Evolutionary conservation across 805 yeast species (phyloP).

Genomic region (Yamadazyma phyllophila): DNA sequence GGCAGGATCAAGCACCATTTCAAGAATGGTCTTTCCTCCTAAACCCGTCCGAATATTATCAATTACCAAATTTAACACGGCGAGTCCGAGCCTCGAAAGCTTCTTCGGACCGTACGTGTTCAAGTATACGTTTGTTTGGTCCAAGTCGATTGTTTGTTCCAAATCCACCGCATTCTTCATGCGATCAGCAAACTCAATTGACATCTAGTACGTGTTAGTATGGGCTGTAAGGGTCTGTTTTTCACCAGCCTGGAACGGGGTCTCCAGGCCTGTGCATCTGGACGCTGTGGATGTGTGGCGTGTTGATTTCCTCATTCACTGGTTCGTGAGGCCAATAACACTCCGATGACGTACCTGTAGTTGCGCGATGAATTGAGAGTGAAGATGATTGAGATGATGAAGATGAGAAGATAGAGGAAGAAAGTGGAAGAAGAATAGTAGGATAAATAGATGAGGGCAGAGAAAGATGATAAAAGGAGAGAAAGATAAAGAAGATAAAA

Average conservation of each 20-base stretch:
- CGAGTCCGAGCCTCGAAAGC: conserved; percentile 71
- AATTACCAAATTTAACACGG: conserved; percentile 62
- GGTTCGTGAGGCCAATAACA: neutral
- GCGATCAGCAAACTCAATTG: conserved; percentile 14
- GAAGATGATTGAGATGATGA: too few species aligned
- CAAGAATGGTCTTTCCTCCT: conserved; percentile 72
- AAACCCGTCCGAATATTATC: conserved; percentile 70
- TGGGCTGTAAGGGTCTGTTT: conserved; percentile 23
- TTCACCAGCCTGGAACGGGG: conserved; percentile 22
- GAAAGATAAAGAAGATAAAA: too few species aligned
- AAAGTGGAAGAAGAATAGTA: too few species aligned
- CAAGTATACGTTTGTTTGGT: conserved; percentile 31
- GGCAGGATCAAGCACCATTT: conserved; percentile 56
- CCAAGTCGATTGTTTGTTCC: conserved; percentile 38
- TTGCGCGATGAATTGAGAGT: too few species aligned
- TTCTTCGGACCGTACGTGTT: conserved; percentile 52
- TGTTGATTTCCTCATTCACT: conserved; percentile 1
- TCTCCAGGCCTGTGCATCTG: conserved; percentile 26
- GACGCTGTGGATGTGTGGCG: conserved; percentile 6
- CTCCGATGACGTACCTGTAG: neutral
- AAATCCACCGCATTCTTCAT: conserved; percentile 31
- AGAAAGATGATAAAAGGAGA: too few species aligned
- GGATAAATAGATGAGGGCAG: too few species aligned
- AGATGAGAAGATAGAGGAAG: too few species aligned
- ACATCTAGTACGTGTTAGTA: conserved; percentile 10